Evolutionary conservation across 192 early-diverging fungal genomes (phyloP).

Genomic region (Backusella tarrabulga): DNA sequence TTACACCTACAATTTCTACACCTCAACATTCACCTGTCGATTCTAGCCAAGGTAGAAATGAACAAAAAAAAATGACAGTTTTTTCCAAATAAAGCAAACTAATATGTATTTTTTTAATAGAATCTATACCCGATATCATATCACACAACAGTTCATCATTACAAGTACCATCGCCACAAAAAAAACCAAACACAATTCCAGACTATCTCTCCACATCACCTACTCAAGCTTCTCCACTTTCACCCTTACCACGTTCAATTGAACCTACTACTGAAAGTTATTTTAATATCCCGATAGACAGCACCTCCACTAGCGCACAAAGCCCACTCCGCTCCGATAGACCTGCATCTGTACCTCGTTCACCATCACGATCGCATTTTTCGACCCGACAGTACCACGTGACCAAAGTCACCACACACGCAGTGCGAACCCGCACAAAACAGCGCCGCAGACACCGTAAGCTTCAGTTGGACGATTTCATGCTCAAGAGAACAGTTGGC

Average conservation of each 20-base stretch:
- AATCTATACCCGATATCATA: not conserved
- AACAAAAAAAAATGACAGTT: not conserved
- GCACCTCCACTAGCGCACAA: not conserved
- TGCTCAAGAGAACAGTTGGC: slow-evolving; percentile 83
- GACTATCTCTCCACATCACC: not conserved
- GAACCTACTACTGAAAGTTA: not conserved
- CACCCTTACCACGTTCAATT: not conserved
- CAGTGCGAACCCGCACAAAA: not conserved
- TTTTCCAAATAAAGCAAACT: not conserved
- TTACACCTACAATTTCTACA: not conserved
- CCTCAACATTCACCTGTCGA: not conserved
- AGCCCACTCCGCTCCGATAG: not conserved
- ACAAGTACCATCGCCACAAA: not conserved
- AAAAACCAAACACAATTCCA: not conserved
- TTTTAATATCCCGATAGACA: not conserved
- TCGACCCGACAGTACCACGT: not conserved
- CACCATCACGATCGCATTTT: not conserved
- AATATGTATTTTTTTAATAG: not conserved
- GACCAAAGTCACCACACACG: not conserved
- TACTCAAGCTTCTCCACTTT: slow-evolving; percentile 9
- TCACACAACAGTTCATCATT: not conserved
- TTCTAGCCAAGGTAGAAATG: not conserved
- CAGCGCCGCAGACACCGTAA: slow-evolving; percentile 5
- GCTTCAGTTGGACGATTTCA: slow-evolving; percentile 67
- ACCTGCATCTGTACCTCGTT: not conserved